Conservation (phyloP, 345 rosid genomes). For the Camelina sativa region DNA sequence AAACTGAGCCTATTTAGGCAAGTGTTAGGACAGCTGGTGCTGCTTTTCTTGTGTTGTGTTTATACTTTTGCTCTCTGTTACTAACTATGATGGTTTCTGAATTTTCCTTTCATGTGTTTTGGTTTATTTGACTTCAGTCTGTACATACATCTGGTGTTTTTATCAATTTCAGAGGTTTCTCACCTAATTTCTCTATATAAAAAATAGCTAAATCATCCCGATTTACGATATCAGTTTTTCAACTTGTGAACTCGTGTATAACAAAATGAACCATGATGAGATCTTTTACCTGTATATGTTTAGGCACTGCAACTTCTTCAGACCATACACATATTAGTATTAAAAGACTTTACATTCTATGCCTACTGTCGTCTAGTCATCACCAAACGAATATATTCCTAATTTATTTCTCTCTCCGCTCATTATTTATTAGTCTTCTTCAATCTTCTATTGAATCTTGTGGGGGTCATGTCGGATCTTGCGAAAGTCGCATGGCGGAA, state of each 20-base stretch:
- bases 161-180: slow-evolving; percentile 5
- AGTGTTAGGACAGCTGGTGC: slow-evolving; percentile 38
- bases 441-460: slow-evolving; percentile 13
- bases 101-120: neutral
- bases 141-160: slow-evolving; percentile 27
- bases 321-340: neutral
- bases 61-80: neutral
- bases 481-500: slow-evolving; percentile 88
- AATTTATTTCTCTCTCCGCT: neutral
- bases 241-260: neutral
- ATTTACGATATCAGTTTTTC: neutral
- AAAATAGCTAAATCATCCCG: no score
- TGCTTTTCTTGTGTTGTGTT: slow-evolving; percentile 33
- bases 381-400: slow-evolving; percentile 14
- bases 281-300: neutral
- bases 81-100: slow-evolving; percentile 7
- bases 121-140: slow-evolving; percentile 18
- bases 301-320: neutral
- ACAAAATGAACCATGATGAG: neutral
- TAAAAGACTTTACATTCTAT: no score
- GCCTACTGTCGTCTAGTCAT: neutral
- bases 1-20: neutral
- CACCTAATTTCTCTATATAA: no score
- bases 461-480: slow-evolving; percentile 63
- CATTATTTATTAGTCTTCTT: no score